These are phyloP conservation scores for Solanum hybrid DNA, from an alignment of 305 asterid genomes.

Conservation along the genomic window DNA sequence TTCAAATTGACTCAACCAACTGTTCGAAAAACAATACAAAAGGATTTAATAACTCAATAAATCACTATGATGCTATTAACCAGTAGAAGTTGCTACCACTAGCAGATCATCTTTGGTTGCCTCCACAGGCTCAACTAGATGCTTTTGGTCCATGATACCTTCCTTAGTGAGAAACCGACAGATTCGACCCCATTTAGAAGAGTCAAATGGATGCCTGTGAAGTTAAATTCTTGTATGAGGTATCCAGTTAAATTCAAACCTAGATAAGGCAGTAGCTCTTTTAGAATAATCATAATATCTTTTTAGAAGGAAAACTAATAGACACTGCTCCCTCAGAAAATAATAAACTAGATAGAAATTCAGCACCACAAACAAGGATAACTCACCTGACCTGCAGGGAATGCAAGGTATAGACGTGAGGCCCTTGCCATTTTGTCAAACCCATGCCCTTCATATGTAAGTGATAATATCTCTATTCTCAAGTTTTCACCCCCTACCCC, in stretches of 20 bases:
- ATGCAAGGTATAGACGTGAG: neutral
- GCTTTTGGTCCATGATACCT: slow-evolving; percentile 49
- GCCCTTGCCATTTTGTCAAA: neutral
- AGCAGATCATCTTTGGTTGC: slow-evolving; percentile 76
- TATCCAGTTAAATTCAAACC: neutral
- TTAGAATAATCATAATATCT: neutral
- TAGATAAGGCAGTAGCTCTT: neutral
- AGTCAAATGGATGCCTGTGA: slow-evolving; percentile 94
- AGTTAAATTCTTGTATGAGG: neutral
- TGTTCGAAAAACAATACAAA: neutral
- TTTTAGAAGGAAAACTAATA: neutral
- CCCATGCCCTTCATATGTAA: neutral
- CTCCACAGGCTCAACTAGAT: slow-evolving; percentile 77
- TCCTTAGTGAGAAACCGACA: slow-evolving; percentile 59
- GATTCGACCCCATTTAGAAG: slow-evolving; percentile 96
- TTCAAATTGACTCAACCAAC: neutral
- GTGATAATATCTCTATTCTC: neutral
- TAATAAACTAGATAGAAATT: neutral
- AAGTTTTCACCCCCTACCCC: neutral
- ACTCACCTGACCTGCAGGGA: neutral
- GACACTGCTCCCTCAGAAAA: neutral
- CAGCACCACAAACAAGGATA: neutral
- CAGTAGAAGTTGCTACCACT: slow-evolving; percentile 49
- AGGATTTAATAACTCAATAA: neutral
- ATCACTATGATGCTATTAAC: slow-evolving; percentile 3